Percentiles rank a stretch among this genome's conserved stretches.
These are phyloP conservation scores for Paramecium tetraurelia DNA, from an alignment of 73 alveolate species.

Conservation along the genomic window DNA sequence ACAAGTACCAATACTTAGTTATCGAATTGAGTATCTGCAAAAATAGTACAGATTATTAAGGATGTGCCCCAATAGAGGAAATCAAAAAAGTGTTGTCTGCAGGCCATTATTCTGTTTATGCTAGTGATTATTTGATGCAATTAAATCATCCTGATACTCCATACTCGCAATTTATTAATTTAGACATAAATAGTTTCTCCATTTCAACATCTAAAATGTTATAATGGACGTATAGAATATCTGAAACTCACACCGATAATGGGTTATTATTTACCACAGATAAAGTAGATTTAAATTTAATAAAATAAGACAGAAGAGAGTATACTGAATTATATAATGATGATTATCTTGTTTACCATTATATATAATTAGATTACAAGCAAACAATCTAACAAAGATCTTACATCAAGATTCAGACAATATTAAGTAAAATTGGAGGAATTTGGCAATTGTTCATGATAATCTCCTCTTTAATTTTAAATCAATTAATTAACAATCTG, in stretches of 20 bases:
- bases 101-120: background rate
- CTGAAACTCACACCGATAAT: background rate
- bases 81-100: background rate
- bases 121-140: background rate
- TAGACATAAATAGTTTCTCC: background rate
- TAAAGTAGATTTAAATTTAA: background rate
- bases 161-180: background rate
- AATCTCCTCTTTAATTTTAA: background rate
- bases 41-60: background rate
- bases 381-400: background rate
- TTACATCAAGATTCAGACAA: background rate
- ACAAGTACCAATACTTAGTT: background rate
- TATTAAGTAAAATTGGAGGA: background rate
- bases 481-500: background rate
- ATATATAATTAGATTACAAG: background rate
- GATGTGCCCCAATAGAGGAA: background rate
- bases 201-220: background rate
- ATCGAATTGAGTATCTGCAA: background rate
- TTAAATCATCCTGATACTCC: background rate
- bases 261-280: background rate
- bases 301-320: background rate
- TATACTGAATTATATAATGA: background rate
- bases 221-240: background rate
- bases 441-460: background rate
- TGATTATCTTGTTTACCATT: constrained; percentile 8